Evolutionary conservation across 768 basidiomycete genomes (phyloP), one percentile per base, ranked within the genome.

Genomic region (Lyophyllum semitale): DNA sequence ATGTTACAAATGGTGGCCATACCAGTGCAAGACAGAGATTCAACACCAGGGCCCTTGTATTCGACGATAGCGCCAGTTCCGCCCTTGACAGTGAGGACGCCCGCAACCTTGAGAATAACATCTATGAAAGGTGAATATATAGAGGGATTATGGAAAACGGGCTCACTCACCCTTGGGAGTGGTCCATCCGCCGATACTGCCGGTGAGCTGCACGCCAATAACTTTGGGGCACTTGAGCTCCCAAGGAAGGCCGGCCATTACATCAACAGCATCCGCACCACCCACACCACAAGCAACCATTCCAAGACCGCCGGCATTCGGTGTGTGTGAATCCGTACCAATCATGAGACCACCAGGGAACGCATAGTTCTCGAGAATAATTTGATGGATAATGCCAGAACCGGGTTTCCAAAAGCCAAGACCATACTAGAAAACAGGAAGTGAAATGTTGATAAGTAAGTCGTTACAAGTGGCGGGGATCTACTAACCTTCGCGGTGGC

Each of bases 1-100:
- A 98, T 99, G 85, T 98, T 99, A 75, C 96, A 98, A 67, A 99
- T 96, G 20, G 96, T 98, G 49, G 93, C 96, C 95, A 98, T 97
- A 74, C 96, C 96, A 45, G 96, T 99, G 84, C 91, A 93, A 45
- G 95, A 97, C 57, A 99, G 84, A 30, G 93, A 93, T 68, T 96
- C 90, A 59, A 98, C 90, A 81, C 96, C 96, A 67, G 94, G 74
- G 60, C 96, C 96, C 63, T 80, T 87, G 80, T 99, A 99, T 71
- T 99, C 96, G 63, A 99, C 93, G 66, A 99, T 98, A 53, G 96
- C 95, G 63, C 96, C 96, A 64, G 96, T 99, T 66, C 96, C 96
- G 67, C 96, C 96, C 84, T 98, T 98, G 81, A 99, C 96, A 13
- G 96, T 98, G 58, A 99, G 89, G 66, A 96, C 96, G 58, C 96